A percentile compares a stretch with the other conserved stretches of the same genome.
Conservation (phyloP, 768 basidiomycete species). For the Leccinum aurantiacum region DNA sequence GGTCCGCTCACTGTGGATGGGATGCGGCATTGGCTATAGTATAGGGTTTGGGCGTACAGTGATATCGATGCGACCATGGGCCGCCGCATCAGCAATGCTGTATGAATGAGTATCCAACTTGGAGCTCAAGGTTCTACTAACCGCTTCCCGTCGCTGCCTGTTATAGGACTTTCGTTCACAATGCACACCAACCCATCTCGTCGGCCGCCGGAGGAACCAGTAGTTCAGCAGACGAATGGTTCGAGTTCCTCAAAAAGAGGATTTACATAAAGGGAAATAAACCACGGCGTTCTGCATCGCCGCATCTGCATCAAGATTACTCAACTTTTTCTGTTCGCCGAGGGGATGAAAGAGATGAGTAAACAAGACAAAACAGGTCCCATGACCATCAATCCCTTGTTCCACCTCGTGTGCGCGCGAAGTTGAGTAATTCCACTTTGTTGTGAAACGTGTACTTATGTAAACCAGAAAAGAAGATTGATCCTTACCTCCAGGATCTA, state of each 20-base stretch:
- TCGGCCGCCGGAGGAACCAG: not conserved
- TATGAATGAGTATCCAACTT: not conserved
- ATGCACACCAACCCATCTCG: not conserved
- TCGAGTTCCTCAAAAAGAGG: not conserved
- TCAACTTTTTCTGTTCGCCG: not conserved
- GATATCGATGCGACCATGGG: not conserved
- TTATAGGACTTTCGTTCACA: not conserved
- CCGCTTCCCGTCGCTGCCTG: not conserved
- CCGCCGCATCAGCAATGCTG: not conserved
- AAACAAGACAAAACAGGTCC: not conserved
- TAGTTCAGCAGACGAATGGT: not conserved
- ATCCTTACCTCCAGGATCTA: not conserved
- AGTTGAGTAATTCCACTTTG: not conserved
- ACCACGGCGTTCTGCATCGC: not conserved
- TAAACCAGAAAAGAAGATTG: not conserved
- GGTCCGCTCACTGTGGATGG: not conserved
- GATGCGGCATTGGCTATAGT: not conserved
- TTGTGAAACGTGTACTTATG: not conserved
- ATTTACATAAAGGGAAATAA: not conserved
- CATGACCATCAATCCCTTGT: not conserved
- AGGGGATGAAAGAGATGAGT: not conserved
- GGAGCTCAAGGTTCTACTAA: not conserved
- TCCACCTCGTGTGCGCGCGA: not conserved
- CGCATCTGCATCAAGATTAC: not conserved
- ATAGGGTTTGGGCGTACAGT: not conserved